Evolutionary conservation across 306 rosid genomes (phyloP), one percentile per base, ranked within the genome.

Genomic region (Casuarina cunninghamiana): DNA sequence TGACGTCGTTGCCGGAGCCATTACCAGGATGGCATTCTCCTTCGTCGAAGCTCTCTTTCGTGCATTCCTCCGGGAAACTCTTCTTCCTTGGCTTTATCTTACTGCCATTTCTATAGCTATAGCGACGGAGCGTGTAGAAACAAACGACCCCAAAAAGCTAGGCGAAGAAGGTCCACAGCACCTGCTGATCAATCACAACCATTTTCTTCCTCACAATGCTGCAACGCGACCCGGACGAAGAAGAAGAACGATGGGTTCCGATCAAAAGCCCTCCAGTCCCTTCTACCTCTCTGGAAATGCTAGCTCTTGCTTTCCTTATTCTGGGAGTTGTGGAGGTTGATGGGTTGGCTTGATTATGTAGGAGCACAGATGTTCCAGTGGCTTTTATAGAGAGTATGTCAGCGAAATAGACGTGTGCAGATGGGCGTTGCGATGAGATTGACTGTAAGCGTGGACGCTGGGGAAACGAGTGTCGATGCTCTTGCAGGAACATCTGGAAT

Each of bases 121-220:
- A 63, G 55, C 42, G 75, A 21, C 82, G 82, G 43, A 84, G 71
- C 21, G 77, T 17, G 35, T 54, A 75, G 45, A 84, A 82, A 74
- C 42, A 63, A 15, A 84, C 32, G 15, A 84, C 77, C 8, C 82
- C 84, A 11, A 74, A 32, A 2, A 84, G 53, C 5, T 80, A 80
- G 48, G 80, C 80, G 13, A 69, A 53, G 82, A 84, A 73, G 5
- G 78, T 79, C 77, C 77, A 69, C 50, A 77, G 45, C 21, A 84
- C 67, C 58, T 69, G 71, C 11, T 78, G 77, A 74, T 84, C 80
- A 19, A 84, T 61, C 16, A 60, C 71, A 61, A 39, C 72, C 82
- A 74, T 68, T 69, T 19, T 75, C 66, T 57, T 80, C 32, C 48
- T 11, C 51, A 9, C 13, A 44, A 43, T 5, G n/a, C 10, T 48